phyloP scores from a whole-genome alignment of 108 stramenopile genomes.

The Ochromonas danica region DNA sequence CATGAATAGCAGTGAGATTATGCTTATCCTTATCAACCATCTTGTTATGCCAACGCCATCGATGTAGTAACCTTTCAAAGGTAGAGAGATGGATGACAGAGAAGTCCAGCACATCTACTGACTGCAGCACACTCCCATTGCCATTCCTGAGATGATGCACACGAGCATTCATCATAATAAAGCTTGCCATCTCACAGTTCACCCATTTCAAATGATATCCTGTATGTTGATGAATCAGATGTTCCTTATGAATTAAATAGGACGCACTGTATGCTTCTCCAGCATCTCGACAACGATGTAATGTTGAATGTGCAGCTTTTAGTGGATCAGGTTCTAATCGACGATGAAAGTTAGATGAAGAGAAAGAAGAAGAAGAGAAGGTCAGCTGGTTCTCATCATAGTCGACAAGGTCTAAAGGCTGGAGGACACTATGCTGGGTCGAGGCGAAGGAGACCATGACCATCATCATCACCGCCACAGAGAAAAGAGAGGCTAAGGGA shows the following conservation, averaged over 20 bases:
- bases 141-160: background rate
- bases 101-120: constrained; percentile 31
- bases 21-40: background rate
- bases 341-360: too few species aligned
- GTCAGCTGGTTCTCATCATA: too few species aligned
- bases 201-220: constrained; percentile 27
- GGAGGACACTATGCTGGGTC: too few species aligned
- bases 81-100: constrained; percentile 33
- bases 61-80: constrained; percentile 11
- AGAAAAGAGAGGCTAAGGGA: too few species aligned
- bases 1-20: background rate
- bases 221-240: constrained; percentile 21
- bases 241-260: constrained; percentile 31
- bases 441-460: too few species aligned
- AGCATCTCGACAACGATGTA: constrained; percentile 8
- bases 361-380: too few species aligned
- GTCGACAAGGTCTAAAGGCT: too few species aligned
- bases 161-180: constrained; percentile 31
- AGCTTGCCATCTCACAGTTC: constrained; percentile 34
- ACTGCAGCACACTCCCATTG: constrained; percentile 26
- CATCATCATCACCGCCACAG: too few species aligned
- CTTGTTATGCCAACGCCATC: background rate
- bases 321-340: too few species aligned
- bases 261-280: constrained; percentile 35
- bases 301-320: too few species aligned